Evolutionary conservation across 1,284 basidiomycete species (phyloP), one percentile per base, ranked within the genome.

Genomic region (Ceratobasidium papillatum): DNA sequence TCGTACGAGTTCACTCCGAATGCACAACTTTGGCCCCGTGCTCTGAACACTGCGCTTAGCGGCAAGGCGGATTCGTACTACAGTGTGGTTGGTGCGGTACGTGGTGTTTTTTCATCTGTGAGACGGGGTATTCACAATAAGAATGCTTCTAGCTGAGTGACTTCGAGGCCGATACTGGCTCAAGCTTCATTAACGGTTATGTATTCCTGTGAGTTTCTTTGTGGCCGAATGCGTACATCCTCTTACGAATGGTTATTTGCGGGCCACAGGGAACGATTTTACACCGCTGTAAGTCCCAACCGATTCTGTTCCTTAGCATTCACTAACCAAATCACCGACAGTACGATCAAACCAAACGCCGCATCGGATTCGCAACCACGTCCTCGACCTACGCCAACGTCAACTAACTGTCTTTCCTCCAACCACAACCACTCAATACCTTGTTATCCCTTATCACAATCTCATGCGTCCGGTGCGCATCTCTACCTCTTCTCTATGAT

Each of bases 1-100:
- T 52, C 69, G 45, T 72, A 72, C 58, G 69, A 72, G 38, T 65
- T 74, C n/a, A 74, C 72, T 11, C 72, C 72, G 8, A 74, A 74
- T 30, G 72, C 72, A 7, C 72, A 74, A 34, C 61, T 74, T 25
- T 74, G 72, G 72, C 72, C 72, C 11, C 72, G 72, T 2, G 34
- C 47, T 4, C 32, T 74, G 36, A 74, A 74, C 36, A 65, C 72
- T 58, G 61, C 47, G 49, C 36, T 74, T 19, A 61, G 72, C 7
- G 72, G 72, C n/a, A 74, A 74, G 32, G 61, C 47, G 17, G 52
- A 65, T 45, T 43, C 72, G 9, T 56, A 64, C 36, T 74, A 74
- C 34, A 63, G 61, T 19, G 72, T 74, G 11, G 38, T 74, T 17
- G 63, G 36, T 49, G 61, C 61, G 17, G 61, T 65, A 49, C 17